Percentiles rank a stretch among this genome's conserved stretches.
Evolutionary conservation across 1,139 yeast genomes (phyloP).

Genomic region (Protomyces arabidopsidicola): DNA sequence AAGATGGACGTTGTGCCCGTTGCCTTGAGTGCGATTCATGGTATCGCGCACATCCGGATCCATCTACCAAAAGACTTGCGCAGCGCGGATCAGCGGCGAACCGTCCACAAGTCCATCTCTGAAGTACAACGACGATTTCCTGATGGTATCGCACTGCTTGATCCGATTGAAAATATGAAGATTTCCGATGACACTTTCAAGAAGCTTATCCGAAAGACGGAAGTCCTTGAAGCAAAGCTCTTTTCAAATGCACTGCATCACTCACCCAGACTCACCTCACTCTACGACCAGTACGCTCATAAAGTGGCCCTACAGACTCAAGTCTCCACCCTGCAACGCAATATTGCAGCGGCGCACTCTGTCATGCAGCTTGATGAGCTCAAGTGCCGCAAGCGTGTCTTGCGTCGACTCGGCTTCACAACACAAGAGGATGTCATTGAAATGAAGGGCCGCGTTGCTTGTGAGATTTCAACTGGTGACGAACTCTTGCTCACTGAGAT

Average conservation of each 20-base stretch:
- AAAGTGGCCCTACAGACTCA: constrained; percentile 62
- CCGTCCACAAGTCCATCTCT: constrained; percentile 67
- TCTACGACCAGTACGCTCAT: constrained; percentile 59
- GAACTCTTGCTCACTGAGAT: constrained; percentile 83
- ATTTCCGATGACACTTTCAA: constrained; percentile 75
- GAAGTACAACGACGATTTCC: constrained; percentile 81
- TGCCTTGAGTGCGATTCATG: constrained; percentile 67
- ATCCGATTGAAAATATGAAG: constrained; percentile 89
- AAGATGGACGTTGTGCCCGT: constrained; percentile 79
- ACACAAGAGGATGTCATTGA: constrained; percentile 74
- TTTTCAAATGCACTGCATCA: constrained; percentile 64
- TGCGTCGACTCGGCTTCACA: constrained; percentile 80
- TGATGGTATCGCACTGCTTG: constrained; percentile 81
- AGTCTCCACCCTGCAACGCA: constrained; percentile 56
- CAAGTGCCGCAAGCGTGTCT: constrained; percentile 84
- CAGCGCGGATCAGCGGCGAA: constrained; percentile 63
- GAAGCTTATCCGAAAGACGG: constrained; percentile 61
- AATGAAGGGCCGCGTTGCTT: constrained; percentile 91
- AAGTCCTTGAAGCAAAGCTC: constrained; percentile 71
- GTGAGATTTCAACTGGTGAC: constrained; percentile 95
- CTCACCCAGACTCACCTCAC: constrained; percentile 55
- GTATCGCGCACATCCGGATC: constrained; percentile 73
- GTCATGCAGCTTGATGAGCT: constrained; percentile 91
- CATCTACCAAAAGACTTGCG: constrained; percentile 76
- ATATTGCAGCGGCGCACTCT: constrained; percentile 78